Evolutionary conservation across 1,284 basidiomycete species (phyloP), one percentile per base, ranked within the genome.

Genomic region (Inonotus hispidus): DNA sequence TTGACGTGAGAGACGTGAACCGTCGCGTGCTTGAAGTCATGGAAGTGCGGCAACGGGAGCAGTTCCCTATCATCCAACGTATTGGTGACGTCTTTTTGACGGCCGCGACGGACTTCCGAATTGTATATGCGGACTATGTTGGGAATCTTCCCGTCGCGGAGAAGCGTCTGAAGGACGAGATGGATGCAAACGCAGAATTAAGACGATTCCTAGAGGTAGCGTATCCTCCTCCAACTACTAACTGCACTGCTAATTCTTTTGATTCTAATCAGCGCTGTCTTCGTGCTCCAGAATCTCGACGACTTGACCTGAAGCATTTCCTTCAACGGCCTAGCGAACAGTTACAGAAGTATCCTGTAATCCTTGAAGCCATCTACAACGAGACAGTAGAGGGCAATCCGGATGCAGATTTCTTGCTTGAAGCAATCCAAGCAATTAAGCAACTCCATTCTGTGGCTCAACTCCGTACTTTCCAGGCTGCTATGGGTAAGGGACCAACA

Each of bases 21-120:
- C 82, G 85, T 10, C 79, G 85, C 1, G 77, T 98, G 23, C 78
- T 98, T 27, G 93, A 97, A 68, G 82, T 88, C 37, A 83, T 98
- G 75, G 86, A 89, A 59, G 88, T 95, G 23, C 84, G 95, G 27
- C 92, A 98, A 70, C 81, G 93, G 52, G 95, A 98, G 72, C 88
- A 95, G 68, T 81, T 82, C 16, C 91, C 92, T 0, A 80, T 98
- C 53, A 88, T 98, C 46, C 84, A 89, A 64, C 82, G 81, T 50
- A 90, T 98, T 50, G 96, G 95, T 0, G 95, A 98, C 70, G 85
- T 98, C 57, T 92, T 98, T 69, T 76, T 98, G 54, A 84, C 88
- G 16, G 90, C 93, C 0, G 93, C 93, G 0, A 87, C 92, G 1
- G 91, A 95, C 68, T 98, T 98, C 77, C 82, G 90, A 38, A 77